phyloP scores from a whole-genome alignment of 164 flowering plant species.

The Tetrastigma voinierianum region DNA sequence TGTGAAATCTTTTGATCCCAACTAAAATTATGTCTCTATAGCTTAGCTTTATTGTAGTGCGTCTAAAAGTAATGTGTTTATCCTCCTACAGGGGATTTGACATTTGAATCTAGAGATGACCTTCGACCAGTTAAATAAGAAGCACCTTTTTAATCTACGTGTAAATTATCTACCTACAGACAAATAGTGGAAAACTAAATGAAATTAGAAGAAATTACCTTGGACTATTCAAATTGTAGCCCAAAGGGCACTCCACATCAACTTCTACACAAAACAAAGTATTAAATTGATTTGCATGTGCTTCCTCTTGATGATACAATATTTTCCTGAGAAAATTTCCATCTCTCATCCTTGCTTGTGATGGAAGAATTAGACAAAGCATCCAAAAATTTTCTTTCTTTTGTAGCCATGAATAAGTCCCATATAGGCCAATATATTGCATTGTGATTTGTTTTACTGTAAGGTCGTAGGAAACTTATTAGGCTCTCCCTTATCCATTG shows the following conservation, averaged over 20 bases:
- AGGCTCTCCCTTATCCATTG: slow-evolving; percentile 86
- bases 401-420: slow-evolving; percentile 62
- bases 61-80: background rate
- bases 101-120: no score
- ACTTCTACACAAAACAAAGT: slow-evolving; percentile 70
- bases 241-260: slow-evolving; percentile 99
- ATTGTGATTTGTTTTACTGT: slow-evolving; percentile 91
- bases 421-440: slow-evolving; percentile 71
- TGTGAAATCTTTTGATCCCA: no score
- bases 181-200: background rate
- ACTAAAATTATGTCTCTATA: no score
- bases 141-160: background rate
- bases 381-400: slow-evolving; percentile 45
- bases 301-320: slow-evolving; percentile 27
- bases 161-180: background rate
- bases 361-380: slow-evolving; percentile 11
- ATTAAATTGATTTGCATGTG: slow-evolving; percentile 49
- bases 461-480: slow-evolving; percentile 83
- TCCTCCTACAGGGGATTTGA: background rate
- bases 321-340: slow-evolving; percentile 50
- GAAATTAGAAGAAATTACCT: slow-evolving; percentile 41
- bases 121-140: background rate
- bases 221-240: slow-evolving; percentile 97
- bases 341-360: slow-evolving; percentile 24
- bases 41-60: no score